A percentile compares a stretch with the other conserved stretches of the same genome.
These are phyloP conservation scores for Gnomoniopsis smithogilvyi DNA, from an alignment of 2,329 filamentous ascomycete species.

Conservation along the genomic window DNA sequence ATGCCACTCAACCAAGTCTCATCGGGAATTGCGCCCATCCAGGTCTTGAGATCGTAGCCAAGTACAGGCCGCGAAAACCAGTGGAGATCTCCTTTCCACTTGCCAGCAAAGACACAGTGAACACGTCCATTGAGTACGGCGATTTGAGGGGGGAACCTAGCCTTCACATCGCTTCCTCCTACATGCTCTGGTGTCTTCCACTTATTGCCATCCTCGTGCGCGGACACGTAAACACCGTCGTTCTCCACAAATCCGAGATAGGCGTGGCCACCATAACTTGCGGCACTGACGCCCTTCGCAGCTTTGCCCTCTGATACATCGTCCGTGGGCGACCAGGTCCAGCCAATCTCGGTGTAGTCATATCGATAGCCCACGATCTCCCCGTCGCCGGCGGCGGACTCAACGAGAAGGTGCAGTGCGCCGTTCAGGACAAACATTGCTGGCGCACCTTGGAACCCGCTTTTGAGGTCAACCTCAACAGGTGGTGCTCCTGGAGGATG, in stretches of 20 bases:
- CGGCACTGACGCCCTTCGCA: conserved; percentile 12
- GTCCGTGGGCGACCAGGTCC: conserved; percentile 29
- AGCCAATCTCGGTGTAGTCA: conserved; percentile 26
- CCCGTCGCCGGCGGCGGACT: conserved; percentile 21
- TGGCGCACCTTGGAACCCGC: conserved; percentile 25
- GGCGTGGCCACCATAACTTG: conserved; percentile 12
- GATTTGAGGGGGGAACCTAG: conserved; percentile 14
- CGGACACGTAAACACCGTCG: conserved; percentile 12
- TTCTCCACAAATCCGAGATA: conserved; percentile 14
- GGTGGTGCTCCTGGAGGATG: background rate
- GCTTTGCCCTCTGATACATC: conserved; percentile 30
- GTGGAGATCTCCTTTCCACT: conserved; percentile 27
- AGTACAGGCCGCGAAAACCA: conserved; percentile 34
- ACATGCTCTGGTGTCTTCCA: conserved; percentile 9
- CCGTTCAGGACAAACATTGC: conserved; percentile 31
- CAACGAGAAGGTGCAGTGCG: conserved; percentile 30
- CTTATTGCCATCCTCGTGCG: conserved; percentile 4
- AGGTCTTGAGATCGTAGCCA: conserved; percentile 40
- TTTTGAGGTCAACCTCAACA: conserved; percentile 12
- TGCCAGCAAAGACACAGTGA: conserved; percentile 19
- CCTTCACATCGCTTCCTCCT: background rate
- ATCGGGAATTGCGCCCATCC: conserved; percentile 63
- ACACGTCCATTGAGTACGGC: conserved; percentile 15
- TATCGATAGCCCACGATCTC: conserved; percentile 30
- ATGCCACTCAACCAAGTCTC: conserved; percentile 57